Conservation (phyloP, 768 basidiomycete species). For the Leucosporidium yakuticum region DNA sequence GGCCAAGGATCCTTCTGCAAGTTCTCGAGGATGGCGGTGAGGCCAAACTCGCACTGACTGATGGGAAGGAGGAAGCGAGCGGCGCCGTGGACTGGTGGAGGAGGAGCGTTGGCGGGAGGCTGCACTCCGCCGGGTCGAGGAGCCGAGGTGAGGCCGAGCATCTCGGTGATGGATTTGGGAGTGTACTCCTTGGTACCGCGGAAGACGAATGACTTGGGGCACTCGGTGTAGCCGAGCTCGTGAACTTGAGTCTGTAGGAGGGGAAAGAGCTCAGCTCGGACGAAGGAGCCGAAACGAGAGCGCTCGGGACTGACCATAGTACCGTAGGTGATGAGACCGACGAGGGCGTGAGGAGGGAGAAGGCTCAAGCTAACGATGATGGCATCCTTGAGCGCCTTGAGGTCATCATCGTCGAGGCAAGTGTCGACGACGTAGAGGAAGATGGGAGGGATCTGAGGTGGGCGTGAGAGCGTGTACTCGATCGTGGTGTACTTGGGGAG, state of each 20-base stretch:
- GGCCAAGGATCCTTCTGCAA: conserved; percentile 93
- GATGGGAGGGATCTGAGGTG: conserved; percentile 85
- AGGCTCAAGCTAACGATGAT: conserved; percentile 86
- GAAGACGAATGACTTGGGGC: conserved; percentile 98
- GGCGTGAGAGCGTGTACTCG: conserved; percentile 94
- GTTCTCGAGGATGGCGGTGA: conserved; percentile 84
- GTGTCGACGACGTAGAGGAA: conserved; percentile 98
- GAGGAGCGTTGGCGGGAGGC: conserved; percentile 57
- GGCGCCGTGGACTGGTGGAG: conserved; percentile 51
- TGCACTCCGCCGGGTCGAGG: conserved; percentile 57
- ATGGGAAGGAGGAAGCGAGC: conserved; percentile 87
- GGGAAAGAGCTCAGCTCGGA: neutral
- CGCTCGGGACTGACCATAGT: conserved; percentile 72
- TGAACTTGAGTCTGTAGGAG: conserved; percentile 84
- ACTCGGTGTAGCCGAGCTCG: conserved; percentile 92
- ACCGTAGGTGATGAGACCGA: conserved; percentile 91
- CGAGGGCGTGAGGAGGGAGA: conserved; percentile 87
- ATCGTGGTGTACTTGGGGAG: conserved; percentile 98
- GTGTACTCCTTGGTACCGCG: conserved; percentile 94
- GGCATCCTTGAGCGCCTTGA: conserved; percentile 92
- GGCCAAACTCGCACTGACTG: conserved; percentile 88
- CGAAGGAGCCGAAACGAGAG: neutral
- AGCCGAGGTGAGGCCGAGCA: conserved; percentile 81
- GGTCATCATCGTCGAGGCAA: conserved; percentile 83
- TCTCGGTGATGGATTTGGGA: conserved; percentile 94